These are phyloP conservation scores for Alopecurus myosuroides DNA, from an alignment of 176 grass and related monocot species.

Conservation along the genomic window DNA sequence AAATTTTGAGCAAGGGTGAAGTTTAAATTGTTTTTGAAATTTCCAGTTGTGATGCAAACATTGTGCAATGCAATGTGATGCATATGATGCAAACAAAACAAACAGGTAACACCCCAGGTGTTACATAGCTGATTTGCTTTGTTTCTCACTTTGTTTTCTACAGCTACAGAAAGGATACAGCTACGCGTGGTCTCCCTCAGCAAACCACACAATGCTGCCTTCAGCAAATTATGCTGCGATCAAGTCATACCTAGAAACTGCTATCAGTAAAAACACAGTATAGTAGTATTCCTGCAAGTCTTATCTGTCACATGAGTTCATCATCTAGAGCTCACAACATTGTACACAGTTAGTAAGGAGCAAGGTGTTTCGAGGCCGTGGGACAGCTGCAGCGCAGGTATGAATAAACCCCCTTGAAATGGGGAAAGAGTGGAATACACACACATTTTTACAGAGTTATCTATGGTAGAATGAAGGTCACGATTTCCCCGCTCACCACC, in stretches of 20 bases:
- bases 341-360: constrained; percentile 29
- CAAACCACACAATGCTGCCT: neutral
- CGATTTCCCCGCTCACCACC: neutral
- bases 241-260: neutral
- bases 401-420: constrained; percentile 37
- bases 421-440: constrained; percentile 39
- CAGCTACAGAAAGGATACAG: neutral
- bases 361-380: neutral
- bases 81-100: no score
- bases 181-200: neutral
- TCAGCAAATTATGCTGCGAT: neutral
- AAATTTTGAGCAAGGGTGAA: no score
- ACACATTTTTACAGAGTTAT: constrained; percentile 70
- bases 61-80: no score
- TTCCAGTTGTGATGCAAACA: no score
- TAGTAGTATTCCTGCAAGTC: neutral
- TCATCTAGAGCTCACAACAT: constrained; percentile 17
- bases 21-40: no score
- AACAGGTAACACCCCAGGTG: no score
- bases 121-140: no score
- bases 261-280: neutral
- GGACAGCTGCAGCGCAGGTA: neutral
- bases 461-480: constrained; percentile 31
- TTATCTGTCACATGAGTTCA: constrained; percentile 22
- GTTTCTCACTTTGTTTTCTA: no score